Percentiles rank a stretch among this genome's conserved stretches.
phyloP scores from a whole-genome alignment of 176 grass and related monocot species.

The Elaeis guineensis region DNA sequence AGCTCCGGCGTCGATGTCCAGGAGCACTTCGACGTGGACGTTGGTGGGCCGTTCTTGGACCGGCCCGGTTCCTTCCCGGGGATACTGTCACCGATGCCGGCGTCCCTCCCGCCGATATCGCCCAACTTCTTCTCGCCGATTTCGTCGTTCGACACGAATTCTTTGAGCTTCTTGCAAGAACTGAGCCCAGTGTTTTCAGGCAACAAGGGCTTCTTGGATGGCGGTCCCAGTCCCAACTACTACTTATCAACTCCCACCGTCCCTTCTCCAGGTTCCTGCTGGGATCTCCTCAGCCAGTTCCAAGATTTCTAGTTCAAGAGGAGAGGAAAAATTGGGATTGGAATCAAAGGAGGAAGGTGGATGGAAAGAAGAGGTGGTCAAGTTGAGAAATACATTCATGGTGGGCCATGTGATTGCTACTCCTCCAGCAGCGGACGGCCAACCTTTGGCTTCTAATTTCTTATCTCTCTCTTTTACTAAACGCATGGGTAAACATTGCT shows the following conservation, averaged over 20 bases:
- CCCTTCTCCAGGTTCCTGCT: constrained; percentile 46
- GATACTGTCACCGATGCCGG: constrained; percentile 72
- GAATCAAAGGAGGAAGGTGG: no score
- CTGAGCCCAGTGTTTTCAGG: constrained; percentile 54
- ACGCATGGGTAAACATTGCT: no score
- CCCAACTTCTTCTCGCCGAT: constrained; percentile 61
- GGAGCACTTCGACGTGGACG: neutral
- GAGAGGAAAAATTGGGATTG: neutral
- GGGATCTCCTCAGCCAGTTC: constrained; percentile 23
- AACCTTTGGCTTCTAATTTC: no score
- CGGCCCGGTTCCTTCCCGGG: constrained; percentile 21
- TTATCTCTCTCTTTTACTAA: no score
- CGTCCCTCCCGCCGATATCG: constrained; percentile 38
- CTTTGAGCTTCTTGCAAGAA: constrained; percentile 58
- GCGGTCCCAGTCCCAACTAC: constrained; percentile 42
- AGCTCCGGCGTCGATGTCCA: neutral
- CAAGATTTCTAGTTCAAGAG: constrained; percentile 24
- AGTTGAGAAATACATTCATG: no score
- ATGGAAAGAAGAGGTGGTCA: no score
- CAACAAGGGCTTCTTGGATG: constrained; percentile 7
- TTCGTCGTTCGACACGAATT: constrained; percentile 37
- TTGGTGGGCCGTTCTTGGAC: neutral
- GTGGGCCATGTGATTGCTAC: no score
- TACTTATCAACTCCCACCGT: constrained; percentile 53
- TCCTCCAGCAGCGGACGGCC: no score